phyloP scores from a whole-genome alignment of 1,284 basidiomycete genomes.

The Pseudozyma sp. region DNA sequence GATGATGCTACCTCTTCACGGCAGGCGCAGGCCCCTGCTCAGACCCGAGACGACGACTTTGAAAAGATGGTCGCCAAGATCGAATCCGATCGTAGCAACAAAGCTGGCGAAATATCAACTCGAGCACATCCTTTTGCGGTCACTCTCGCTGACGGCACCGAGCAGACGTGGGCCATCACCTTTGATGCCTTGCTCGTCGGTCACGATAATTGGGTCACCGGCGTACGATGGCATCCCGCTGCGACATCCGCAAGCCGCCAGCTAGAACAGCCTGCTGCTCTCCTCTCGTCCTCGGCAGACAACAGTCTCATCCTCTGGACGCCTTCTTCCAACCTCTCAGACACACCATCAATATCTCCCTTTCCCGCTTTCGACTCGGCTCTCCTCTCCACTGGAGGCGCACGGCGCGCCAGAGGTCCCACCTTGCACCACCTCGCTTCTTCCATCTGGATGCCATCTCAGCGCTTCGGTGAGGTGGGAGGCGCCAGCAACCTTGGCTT shows the following conservation, averaged over 20 bases:
- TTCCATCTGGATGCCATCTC: slow-evolving; percentile 63
- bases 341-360: slow-evolving; percentile 3
- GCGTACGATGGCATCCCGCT: slow-evolving; percentile 60
- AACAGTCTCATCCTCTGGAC: slow-evolving; percentile 67
- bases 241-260: neutral
- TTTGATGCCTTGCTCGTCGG: slow-evolving; percentile 66
- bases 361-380: slow-evolving; percentile 68
- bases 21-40: slow-evolving; percentile 1
- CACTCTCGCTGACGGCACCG: slow-evolving; percentile 5
- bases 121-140: slow-evolving; percentile 36
- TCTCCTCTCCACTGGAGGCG: slow-evolving; percentile 70
- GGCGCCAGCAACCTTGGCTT: slow-evolving; percentile 63
- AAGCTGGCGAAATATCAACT: slow-evolving; percentile 52
- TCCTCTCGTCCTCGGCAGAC: slow-evolving; percentile 64
- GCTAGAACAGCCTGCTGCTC: slow-evolving; percentile 54
- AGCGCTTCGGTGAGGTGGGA: slow-evolving; percentile 66
- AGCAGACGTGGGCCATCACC: slow-evolving; percentile 52
- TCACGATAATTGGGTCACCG: slow-evolving; percentile 65
- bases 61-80: slow-evolving; percentile 60
- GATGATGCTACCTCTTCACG: neutral
- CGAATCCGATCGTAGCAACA: slow-evolving; percentile 46
- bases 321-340: slow-evolving; percentile 33
- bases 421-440: slow-evolving; percentile 41
- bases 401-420: slow-evolving; percentile 57
- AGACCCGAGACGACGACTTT: slow-evolving; percentile 52